Base-by-base conservation (phyloP, 805 yeast genomes). In the Lipomyces yamadae region DNA sequence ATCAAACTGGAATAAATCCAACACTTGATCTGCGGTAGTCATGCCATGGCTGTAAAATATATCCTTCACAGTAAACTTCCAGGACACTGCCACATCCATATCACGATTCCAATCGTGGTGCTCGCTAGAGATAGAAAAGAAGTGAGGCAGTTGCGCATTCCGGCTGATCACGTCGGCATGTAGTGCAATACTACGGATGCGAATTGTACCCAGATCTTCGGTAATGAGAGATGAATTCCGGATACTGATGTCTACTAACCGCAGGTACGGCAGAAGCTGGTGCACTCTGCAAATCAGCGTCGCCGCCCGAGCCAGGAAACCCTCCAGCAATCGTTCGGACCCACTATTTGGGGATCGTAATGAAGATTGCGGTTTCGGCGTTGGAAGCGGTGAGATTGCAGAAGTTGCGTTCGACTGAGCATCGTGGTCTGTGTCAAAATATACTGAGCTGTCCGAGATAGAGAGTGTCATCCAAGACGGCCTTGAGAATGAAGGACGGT, bases 401-500 rank as follows among this genome's bases (percentile, higher is more conserved):
- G 57, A 4, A 10, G 60, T 15, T 13, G 45, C 37, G 33, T 10
- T 69, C 62, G 55, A 59, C 59, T 30, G 35, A 35, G 57, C 35
- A 55, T 67, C 62, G 50, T 65, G 42, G 65, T 55, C 56, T 54
- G 62, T 35, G 39, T 78, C 80, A 45, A 76, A 62, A 11, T 71
- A 66, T 24, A 80, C 57, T 42, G 78, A 79, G 18, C 77, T 67
- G 33, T 76, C 76, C 29, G 74, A 65, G 53, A 79, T 70, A 29
- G 74, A 61, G 42, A 80, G 64, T 42, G 77, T 74, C 56, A 79
- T 57, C 76, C 80, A 78, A 1, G 81, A 81, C 3, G 82, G 82
- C 11, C 78, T 66, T 5, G 81, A 78, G 37, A 79, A 78, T 3
- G 80, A 77, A 3, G 82, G 81, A 3, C 81, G 72, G 62, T 79